phyloP scores from a whole-genome alignment of 768 basidiomycete species.

The Leccinum variicolor region DNA sequence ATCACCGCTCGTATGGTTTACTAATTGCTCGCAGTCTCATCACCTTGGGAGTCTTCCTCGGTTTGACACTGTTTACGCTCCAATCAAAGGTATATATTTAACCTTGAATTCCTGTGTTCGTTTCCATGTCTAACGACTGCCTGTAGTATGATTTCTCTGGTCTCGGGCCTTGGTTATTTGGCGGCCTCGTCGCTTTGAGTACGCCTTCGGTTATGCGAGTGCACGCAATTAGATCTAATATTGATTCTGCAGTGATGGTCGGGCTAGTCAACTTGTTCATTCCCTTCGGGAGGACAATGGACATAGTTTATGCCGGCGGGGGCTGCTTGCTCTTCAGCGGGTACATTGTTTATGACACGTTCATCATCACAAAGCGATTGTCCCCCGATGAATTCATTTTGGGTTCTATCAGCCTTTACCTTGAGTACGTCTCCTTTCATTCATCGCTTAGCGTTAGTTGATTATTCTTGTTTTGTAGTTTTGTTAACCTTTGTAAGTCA shows the following conservation, averaged over 20 bases:
- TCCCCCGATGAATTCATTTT: constrained; percentile 94
- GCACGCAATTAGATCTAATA: neutral
- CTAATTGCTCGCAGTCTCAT: constrained; percentile 54
- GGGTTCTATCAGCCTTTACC: constrained; percentile 89
- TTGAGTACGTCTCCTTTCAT: constrained; percentile 60
- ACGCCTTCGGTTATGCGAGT: constrained; percentile 22
- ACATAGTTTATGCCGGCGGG: constrained; percentile 74
- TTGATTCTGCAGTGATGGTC: constrained; percentile 56
- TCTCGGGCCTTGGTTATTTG: constrained; percentile 89
- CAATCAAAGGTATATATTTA: constrained; percentile 72
- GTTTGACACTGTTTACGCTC: constrained; percentile 90
- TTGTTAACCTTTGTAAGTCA: constrained; percentile 81
- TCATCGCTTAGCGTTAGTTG: constrained; percentile 2
- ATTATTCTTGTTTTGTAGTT: constrained; percentile 42
- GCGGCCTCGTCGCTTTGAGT: constrained; percentile 76
- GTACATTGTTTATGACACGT: constrained; percentile 90
- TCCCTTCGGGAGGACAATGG: constrained; percentile 79
- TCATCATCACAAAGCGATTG: constrained; percentile 80
- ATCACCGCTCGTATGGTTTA: neutral
- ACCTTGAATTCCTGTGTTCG: neutral
- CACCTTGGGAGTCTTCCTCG: constrained; percentile 89
- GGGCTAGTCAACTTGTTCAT: constrained; percentile 82
- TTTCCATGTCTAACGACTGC: neutral
- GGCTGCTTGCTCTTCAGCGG: constrained; percentile 85
- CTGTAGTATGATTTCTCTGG: constrained; percentile 89